Evolutionary conservation across 306 rosid species (phyloP).

Genomic region (Abrus pulchellus): DNA sequence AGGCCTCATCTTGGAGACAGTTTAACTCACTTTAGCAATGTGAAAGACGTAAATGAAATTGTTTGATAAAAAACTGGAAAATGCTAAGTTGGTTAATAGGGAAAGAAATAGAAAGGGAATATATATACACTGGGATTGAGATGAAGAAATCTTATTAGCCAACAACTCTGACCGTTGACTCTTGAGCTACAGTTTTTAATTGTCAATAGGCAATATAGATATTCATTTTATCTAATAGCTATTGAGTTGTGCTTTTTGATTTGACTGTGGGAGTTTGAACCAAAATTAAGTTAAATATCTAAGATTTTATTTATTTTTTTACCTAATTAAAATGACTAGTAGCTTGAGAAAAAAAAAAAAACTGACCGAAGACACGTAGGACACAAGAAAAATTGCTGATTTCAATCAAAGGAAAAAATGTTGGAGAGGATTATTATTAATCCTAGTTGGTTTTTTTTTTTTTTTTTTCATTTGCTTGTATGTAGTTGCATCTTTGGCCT

Average conservation of each 20-base stretch:
- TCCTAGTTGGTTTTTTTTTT: conserved; percentile 23
- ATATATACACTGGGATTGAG: neutral
- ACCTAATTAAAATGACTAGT: conserved; percentile 13
- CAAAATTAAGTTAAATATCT: neutral
- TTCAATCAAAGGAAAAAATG: neutral
- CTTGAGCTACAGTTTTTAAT: conserved; percentile 30
- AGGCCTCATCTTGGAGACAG: conserved; percentile 46
- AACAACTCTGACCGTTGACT: conserved; percentile 87
- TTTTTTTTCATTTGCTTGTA: neutral
- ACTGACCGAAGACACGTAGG: conserved; percentile 18
- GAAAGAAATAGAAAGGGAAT: neutral
- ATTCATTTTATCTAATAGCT: neutral
- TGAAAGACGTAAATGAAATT: neutral
- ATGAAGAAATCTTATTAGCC: conserved; percentile 51
- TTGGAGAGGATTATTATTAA: neutral
- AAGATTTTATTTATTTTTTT: neutral
- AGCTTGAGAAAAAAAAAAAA: conserved; percentile 2
- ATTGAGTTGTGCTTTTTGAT: conserved; percentile 45
- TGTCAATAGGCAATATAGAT: conserved; percentile 6
- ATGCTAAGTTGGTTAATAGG: conserved; percentile 1
- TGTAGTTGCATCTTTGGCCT: conserved; percentile 1
- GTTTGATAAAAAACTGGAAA: conserved; percentile 18
- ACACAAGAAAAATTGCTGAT: neutral
- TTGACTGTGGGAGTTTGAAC: conserved; percentile 45
- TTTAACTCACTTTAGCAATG: neutral